Evolutionary conservation across 768 basidiomycete genomes (phyloP).

Genomic region (Coprinopsis marcescibilis): DNA sequence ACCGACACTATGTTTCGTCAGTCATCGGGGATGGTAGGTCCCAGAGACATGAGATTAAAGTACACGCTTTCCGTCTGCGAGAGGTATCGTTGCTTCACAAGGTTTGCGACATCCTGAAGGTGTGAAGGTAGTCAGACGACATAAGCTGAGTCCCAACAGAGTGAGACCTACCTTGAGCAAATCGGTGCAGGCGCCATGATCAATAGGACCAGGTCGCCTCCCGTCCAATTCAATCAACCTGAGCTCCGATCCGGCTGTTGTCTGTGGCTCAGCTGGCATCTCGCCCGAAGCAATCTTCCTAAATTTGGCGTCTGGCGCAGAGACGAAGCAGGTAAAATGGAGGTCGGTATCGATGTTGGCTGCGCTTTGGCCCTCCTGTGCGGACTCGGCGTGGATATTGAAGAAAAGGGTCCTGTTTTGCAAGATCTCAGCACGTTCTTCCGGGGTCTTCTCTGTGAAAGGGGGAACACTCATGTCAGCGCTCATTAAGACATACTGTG

Average conservation of each 20-base stretch:
- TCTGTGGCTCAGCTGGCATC: background rate
- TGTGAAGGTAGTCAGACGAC: background rate
- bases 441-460: slow-evolving; percentile 53
- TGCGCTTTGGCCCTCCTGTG: slow-evolving; percentile 61
- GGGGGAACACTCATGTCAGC: background rate
- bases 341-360: slow-evolving; percentile 69
- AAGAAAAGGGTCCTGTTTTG: slow-evolving; percentile 74
- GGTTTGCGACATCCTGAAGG: slow-evolving; percentile 55
- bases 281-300: slow-evolving; percentile 20
- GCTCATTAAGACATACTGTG: background rate
- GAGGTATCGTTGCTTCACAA: slow-evolving; percentile 59
- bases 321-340: slow-evolving; percentile 87
- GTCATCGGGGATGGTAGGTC: slow-evolving; percentile 8
- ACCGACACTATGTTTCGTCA: background rate
- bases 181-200: slow-evolving; percentile 60
- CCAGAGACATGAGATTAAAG: slow-evolving; percentile 65
- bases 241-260: slow-evolving; percentile 22
- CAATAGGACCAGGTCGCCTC: slow-evolving; percentile 68
- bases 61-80: slow-evolving; percentile 44
- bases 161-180: slow-evolving; percentile 45
- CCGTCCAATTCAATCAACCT: slow-evolving; percentile 86
- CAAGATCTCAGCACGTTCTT: slow-evolving; percentile 70
- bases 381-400: slow-evolving; percentile 68
- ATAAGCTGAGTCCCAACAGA: background rate
- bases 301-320: slow-evolving; percentile 44